These are phyloP conservation scores for Petasospora rhodanensis DNA, from an alignment of 1,139 yeast genomes.

Conservation along the genomic window DNA sequence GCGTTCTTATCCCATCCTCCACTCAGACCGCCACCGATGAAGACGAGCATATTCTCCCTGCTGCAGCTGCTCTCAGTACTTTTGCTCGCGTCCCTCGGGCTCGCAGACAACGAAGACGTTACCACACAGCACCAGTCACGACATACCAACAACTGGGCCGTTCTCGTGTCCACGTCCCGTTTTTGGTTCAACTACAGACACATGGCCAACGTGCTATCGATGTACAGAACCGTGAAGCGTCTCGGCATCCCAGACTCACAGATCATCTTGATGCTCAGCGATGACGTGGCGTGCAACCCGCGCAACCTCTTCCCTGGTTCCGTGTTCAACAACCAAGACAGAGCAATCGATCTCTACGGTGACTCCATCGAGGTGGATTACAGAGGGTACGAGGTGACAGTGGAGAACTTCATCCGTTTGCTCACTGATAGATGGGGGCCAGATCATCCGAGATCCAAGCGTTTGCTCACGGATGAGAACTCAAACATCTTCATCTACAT, in stretches of 20 bases:
- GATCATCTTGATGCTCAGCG: slow-evolving; percentile 91
- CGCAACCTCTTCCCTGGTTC: slow-evolving; percentile 95
- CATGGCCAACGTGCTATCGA: slow-evolving; percentile 92
- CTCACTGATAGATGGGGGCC: slow-evolving; percentile 94
- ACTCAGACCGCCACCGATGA: no score
- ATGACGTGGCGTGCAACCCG: slow-evolving; percentile 96
- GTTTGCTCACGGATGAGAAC: slow-evolving; percentile 87
- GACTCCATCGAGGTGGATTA: slow-evolving; percentile 94
- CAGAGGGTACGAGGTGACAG: slow-evolving; percentile 97
- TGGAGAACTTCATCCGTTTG: slow-evolving; percentile 85
- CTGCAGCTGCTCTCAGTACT: no score
- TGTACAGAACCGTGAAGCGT: slow-evolving; percentile 93
- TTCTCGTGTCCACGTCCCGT: slow-evolving; percentile 88
- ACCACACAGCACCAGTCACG: no score
- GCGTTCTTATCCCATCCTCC: no score
- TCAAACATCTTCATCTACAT: slow-evolving; percentile 90
- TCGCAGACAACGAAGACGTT: no score
- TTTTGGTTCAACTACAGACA: slow-evolving; percentile 98
- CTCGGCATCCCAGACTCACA: slow-evolving; percentile 97
- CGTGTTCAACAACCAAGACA: slow-evolving; percentile 89
- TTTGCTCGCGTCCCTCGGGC: no score
- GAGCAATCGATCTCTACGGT: slow-evolving; percentile 92
- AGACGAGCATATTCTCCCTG: no score
- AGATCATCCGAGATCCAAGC: slow-evolving; percentile 87
- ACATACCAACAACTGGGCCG: slow-evolving; percentile 92